These are phyloP conservation scores for Macrolepiota fuliginosa DNA, from an alignment of 768 basidiomycete genomes.

Conservation along the genomic window DNA sequence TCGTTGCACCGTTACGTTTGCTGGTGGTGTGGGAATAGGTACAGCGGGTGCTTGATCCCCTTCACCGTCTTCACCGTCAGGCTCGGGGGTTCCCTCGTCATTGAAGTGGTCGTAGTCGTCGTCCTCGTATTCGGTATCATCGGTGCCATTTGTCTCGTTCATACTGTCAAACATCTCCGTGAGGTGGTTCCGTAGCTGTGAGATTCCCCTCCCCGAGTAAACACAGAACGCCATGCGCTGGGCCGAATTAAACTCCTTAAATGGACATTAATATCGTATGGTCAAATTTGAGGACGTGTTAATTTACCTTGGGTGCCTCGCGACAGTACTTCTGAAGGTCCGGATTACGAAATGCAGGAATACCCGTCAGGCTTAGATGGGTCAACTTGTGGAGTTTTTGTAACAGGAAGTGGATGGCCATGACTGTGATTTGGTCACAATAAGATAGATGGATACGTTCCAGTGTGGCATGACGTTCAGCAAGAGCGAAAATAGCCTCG, in stretches of 20 bases:
- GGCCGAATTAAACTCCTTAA: conserved; percentile 84
- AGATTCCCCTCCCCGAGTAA: conserved; percentile 90
- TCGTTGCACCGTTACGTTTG: conserved; percentile 16
- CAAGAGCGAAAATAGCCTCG: conserved; percentile 86
- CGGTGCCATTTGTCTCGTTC: conserved; percentile 67
- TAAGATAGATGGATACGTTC: conserved; percentile 98
- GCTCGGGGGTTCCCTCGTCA: conserved; percentile 47
- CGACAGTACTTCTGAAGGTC: conserved; percentile 91
- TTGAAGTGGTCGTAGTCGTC: conserved; percentile 50
- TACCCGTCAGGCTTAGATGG: conserved; percentile 97
- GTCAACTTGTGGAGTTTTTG: conserved; percentile 88
- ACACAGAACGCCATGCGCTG: conserved; percentile 94
- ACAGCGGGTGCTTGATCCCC: conserved; percentile 25
- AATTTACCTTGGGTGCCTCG: conserved; percentile 75
- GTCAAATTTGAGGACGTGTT: conserved; percentile 6
- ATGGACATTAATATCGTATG: conserved; percentile 9
- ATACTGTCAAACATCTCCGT: conserved; percentile 74
- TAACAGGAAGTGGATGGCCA: conserved; percentile 88
- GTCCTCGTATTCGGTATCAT: conserved; percentile 64
- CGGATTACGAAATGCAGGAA: conserved; percentile 81
- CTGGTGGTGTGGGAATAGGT: conserved; percentile 20
- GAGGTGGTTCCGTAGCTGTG: conserved; percentile 76
- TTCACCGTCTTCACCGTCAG: conserved; percentile 33
- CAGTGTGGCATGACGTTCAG: conserved; percentile 79
- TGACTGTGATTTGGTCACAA: conserved; percentile 92